Evolutionary conservation across 805 yeast genomes (phyloP).

Genomic region (Ogataea chonburiensis): DNA sequence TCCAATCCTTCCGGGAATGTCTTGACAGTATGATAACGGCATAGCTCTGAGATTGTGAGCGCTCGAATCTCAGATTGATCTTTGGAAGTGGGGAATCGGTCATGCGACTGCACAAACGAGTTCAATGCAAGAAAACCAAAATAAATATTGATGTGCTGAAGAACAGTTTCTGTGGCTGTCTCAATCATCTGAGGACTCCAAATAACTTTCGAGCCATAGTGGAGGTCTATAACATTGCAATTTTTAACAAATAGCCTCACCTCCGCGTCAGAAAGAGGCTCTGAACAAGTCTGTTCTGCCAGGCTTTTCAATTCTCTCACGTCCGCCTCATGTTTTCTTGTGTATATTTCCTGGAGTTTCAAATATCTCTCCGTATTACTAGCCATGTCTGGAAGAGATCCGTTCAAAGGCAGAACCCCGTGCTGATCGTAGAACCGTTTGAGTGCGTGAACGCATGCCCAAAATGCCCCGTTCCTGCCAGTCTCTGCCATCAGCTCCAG

Average conservation of each 20-base stretch:
- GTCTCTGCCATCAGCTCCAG: slow-evolving; percentile 23
- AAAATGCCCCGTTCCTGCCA: slow-evolving; percentile 44
- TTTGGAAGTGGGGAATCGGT: slow-evolving; percentile 19
- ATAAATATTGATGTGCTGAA: slow-evolving; percentile 33
- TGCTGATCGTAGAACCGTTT: slow-evolving; percentile 44
- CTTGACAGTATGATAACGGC: slow-evolving; percentile 22
- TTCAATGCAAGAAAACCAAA: slow-evolving; percentile 41
- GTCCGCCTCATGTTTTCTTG: slow-evolving; percentile 54
- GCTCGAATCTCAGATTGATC: slow-evolving; percentile 25
- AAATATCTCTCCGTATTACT: slow-evolving; percentile 66
- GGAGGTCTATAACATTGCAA: slow-evolving; percentile 49
- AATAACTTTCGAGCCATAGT: slow-evolving; percentile 41
- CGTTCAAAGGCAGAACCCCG: slow-evolving; percentile 62
- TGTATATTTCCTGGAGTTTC: slow-evolving; percentile 55
- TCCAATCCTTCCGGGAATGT: slow-evolving; percentile 37
- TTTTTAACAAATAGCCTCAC: slow-evolving; percentile 60
- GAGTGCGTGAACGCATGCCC: slow-evolving; percentile 61
- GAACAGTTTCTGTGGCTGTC: slow-evolving; percentile 11
- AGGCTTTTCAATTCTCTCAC: slow-evolving; percentile 35
- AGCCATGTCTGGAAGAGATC: slow-evolving; percentile 85
- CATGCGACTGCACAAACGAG: slow-evolving; percentile 27
- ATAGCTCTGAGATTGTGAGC: slow-evolving; percentile 27
- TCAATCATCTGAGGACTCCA: slow-evolving; percentile 23
- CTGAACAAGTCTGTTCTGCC: slow-evolving; percentile 29
- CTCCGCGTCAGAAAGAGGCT: slow-evolving; percentile 35